These are phyloP conservation scores for Prunella vulgaris DNA, from an alignment of 257 asterid species.

Conservation along the genomic window DNA sequence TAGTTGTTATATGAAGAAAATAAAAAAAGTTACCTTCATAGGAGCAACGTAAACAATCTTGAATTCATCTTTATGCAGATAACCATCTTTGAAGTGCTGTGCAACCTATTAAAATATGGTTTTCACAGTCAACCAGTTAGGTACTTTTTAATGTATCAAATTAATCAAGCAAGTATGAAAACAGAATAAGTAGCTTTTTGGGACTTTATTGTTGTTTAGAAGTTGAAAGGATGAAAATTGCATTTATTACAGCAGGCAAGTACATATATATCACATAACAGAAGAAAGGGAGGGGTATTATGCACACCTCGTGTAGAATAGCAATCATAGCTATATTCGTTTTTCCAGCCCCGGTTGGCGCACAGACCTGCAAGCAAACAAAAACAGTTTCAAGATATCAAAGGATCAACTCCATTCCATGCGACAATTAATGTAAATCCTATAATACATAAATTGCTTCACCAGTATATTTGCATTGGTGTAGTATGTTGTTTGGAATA, in stretches of 20 bases:
- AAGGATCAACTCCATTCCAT: constrained; percentile 21
- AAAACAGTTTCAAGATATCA: constrained; percentile 20
- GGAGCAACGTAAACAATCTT: constrained; percentile 99
- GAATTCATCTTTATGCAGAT: constrained; percentile 92
- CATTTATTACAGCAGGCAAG: not conserved
- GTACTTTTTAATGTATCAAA: constrained; percentile 12
- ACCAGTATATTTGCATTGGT: constrained; percentile 90
- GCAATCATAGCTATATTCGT: constrained; percentile 96
- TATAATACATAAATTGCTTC: constrained; percentile 21
- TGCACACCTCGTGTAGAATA: constrained; percentile 79
- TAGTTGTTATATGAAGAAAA: not conserved
- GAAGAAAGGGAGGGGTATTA: not conserved
- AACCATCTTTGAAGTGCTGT: constrained; percentile 91
- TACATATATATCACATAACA: not conserved
- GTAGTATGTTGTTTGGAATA: constrained; percentile 77
- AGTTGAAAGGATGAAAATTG: not conserved
- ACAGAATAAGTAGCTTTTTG: constrained; percentile 7
- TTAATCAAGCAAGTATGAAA: constrained; percentile 15
- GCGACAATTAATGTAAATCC: constrained; percentile 1
- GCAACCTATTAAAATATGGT: constrained; percentile 48
- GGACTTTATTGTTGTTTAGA: not conserved
- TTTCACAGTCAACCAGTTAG: constrained; percentile 10
- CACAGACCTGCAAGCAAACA: constrained; percentile 72
- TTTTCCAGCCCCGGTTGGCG: constrained; percentile 99
- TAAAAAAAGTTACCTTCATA: constrained; percentile 67